phyloP scores from a whole-genome alignment of 208 protist species.

The Crithidia bombi region DNA sequence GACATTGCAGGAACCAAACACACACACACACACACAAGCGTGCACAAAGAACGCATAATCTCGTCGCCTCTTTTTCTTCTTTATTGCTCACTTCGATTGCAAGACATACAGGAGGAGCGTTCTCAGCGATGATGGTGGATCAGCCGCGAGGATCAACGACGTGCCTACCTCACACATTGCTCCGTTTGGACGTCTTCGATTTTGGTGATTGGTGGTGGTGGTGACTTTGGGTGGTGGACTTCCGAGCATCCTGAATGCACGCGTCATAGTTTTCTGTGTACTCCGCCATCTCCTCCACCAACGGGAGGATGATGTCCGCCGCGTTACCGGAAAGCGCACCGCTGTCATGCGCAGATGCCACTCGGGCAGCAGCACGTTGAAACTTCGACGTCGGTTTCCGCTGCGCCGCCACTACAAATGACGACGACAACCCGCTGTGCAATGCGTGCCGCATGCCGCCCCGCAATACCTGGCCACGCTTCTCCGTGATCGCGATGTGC shows the following conservation, averaged over 20 bases:
- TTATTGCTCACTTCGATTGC: too few relatives aligned
- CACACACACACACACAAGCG: background rate
- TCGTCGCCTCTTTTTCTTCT: too few relatives aligned
- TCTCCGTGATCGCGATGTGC: conserved; percentile 49
- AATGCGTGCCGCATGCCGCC: background rate
- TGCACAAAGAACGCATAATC: too few relatives aligned
- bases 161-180: background rate
- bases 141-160: too few relatives aligned
- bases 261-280: conserved; percentile 61
- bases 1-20: background rate
- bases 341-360: background rate
- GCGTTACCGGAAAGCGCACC: conserved; percentile 10
- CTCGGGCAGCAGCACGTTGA: background rate
- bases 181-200: background rate
- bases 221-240: background rate
- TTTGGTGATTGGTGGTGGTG: background rate
- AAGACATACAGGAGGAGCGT: too few relatives aligned
- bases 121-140: too few relatives aligned
- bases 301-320: conserved; percentile 54
- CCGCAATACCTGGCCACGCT: conserved; percentile 37
- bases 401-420: background rate
- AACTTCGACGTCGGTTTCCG: background rate
- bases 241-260: conserved; percentile 20
- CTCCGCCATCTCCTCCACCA: conserved; percentile 62
- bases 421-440: background rate